These are phyloP conservation scores for Microstegium vimineum DNA, from an alignment of 176 grass and related monocot genomes.

Conservation along the genomic window DNA sequence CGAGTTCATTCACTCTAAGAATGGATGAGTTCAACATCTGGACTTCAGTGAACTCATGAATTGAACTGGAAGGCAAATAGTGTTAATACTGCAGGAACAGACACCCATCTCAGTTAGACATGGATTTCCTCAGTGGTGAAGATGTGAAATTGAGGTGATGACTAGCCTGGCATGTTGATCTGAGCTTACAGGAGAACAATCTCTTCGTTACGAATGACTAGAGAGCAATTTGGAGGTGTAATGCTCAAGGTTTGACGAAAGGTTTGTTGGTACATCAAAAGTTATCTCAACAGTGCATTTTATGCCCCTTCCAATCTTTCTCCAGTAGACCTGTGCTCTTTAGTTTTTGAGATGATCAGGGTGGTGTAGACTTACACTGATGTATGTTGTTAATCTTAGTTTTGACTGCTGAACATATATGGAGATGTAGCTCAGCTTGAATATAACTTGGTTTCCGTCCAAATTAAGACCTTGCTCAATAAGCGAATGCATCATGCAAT, in stretches of 20 bases:
- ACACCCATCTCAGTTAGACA: not conserved
- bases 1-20: conserved; percentile 79
- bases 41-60: conserved; percentile 46
- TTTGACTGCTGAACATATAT: not conserved
- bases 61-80: not conserved
- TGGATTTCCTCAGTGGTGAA: not conserved
- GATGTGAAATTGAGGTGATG: not conserved
- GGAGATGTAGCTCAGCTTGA: not conserved
- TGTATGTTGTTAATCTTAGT: not conserved
- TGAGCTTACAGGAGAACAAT: not conserved
- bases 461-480: not conserved
- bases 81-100: not conserved
- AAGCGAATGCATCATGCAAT: not conserved
- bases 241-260: not conserved
- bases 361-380: not conserved
- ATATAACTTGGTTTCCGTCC: not conserved
- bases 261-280: not conserved
- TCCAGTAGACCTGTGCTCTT: not conserved
- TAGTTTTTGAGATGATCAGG: not conserved
- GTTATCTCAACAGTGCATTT: not conserved
- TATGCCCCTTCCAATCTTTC: not conserved
- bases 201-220: not conserved
- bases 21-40: conserved; percentile 89
- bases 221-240: not conserved
- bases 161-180: not conserved